phyloP scores from a whole-genome alignment of 2,329 filamentous ascomycete species.

The Cladosporium velox region DNA sequence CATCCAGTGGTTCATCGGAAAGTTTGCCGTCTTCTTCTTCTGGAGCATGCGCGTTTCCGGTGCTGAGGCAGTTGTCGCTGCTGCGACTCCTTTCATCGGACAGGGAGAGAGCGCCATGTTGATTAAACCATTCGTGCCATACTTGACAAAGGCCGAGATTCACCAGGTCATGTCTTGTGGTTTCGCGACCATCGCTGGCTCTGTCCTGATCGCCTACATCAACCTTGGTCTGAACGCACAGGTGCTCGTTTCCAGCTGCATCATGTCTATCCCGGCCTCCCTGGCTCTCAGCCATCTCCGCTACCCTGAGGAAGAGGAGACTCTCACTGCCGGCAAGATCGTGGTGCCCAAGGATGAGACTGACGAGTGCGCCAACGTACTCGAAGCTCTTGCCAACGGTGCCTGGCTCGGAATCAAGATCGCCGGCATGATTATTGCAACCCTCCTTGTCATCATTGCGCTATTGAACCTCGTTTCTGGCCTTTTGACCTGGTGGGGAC shows the following conservation, averaged over 20 bases:
- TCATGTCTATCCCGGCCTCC: constrained; percentile 93
- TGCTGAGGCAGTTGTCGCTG: constrained; percentile 89
- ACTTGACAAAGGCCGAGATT: constrained; percentile 83
- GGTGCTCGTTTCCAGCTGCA: constrained; percentile 84
- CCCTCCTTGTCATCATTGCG: constrained; percentile 80
- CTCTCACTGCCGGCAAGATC: constrained; percentile 77
- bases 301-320: constrained; percentile 85
- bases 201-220: constrained; percentile 84
- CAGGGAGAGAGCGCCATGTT: constrained; percentile 94
- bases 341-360: constrained; percentile 79
- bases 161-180: constrained; percentile 93
- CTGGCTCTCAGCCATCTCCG: constrained; percentile 87
- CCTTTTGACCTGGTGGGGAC: constrained; percentile 80
- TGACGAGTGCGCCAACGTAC: constrained; percentile 72
- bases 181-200: constrained; percentile 89
- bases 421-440: constrained; percentile 76
- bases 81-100: constrained; percentile 90
- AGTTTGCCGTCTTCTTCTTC: constrained; percentile 89
- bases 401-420: constrained; percentile 87
- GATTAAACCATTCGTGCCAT: constrained; percentile 80
- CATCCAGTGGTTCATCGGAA: constrained; percentile 85
- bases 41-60: constrained; percentile 85
- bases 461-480: constrained; percentile 73
- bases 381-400: constrained; percentile 83
- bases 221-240: constrained; percentile 79